These are phyloP conservation scores for Austroboletus niveus DNA, from an alignment of 1,284 basidiomycete genomes.

Conservation along the genomic window DNA sequence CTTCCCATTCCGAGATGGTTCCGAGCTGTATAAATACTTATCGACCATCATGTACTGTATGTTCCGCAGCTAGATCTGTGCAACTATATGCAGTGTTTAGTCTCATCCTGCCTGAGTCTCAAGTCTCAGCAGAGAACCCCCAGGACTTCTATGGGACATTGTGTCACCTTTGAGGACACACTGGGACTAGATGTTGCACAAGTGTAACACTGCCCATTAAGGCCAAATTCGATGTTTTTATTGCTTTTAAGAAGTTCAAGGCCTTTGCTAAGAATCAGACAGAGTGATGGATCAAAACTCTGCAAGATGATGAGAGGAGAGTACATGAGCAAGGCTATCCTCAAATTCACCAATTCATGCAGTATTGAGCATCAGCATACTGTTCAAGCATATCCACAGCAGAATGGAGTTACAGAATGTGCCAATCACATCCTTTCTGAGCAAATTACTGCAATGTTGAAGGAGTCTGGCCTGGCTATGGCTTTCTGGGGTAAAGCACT, in stretches of 20 bases:
- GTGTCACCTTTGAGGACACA: no score
- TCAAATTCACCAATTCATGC: not conserved
- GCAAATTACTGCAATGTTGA: not conserved
- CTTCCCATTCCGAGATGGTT: no score
- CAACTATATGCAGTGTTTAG: no score
- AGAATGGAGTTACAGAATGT: not conserved
- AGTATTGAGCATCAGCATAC: not conserved
- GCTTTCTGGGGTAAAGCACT: not conserved
- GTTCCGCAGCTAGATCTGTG: no score
- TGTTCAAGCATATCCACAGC: not conserved
- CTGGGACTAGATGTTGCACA: no score
- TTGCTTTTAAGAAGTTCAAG: not conserved
- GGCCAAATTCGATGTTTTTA: not conserved
- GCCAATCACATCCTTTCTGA: not conserved
- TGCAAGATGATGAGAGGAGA: not conserved
- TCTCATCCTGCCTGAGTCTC: no score
- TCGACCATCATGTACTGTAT: no score
- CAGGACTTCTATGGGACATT: no score
- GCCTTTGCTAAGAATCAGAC: not conserved
- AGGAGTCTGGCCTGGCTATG: not conserved
- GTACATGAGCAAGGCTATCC: not conserved
- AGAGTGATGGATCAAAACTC: not conserved
- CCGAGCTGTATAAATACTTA: no score
- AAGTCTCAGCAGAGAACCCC: no score
- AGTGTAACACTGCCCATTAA: not conserved